A percentile compares a stretch with the other conserved stretches of the same genome.
These are phyloP conservation scores for Solanum boliviense DNA, from an alignment of 257 asterid genomes.

Conservation along the genomic window DNA sequence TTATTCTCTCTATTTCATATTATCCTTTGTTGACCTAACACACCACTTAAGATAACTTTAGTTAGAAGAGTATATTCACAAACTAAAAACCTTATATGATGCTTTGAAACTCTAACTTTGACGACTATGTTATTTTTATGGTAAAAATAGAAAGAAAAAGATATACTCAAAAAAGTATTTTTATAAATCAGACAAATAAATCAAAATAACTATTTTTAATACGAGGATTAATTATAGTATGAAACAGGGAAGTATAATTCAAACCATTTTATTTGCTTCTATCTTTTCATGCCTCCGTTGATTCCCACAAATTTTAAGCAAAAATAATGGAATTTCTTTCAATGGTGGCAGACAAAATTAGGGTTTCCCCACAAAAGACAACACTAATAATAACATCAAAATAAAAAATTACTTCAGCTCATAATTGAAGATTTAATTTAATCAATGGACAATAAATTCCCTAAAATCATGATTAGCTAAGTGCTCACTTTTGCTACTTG, in stretches of 20 bases:
- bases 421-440: neutral
- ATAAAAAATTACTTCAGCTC: neutral
- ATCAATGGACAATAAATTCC: neutral
- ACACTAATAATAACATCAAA: conserved; percentile 1
- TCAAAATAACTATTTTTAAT: neutral
- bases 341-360: conserved; percentile 51
- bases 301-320: conserved; percentile 34
- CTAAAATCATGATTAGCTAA: conserved; percentile 3
- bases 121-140: neutral
- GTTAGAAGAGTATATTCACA: neutral
- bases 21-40: neutral
- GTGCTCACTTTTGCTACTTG: conserved; percentile 4
- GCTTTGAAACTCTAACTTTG: neutral
- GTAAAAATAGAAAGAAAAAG: no score
- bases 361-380: conserved; percentile 27
- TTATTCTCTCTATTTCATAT: neutral
- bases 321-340: conserved; percentile 12
- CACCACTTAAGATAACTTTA: neutral
- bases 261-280: conserved; percentile 18
- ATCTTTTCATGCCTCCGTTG: conserved; percentile 39
- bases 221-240: neutral
- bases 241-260: neutral
- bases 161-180: no score
- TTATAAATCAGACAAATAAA: neutral
- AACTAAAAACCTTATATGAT: neutral